These are phyloP conservation scores for Fraxinus velutina DNA, from an alignment of 305 asterid species.

Conservation along the genomic window DNA sequence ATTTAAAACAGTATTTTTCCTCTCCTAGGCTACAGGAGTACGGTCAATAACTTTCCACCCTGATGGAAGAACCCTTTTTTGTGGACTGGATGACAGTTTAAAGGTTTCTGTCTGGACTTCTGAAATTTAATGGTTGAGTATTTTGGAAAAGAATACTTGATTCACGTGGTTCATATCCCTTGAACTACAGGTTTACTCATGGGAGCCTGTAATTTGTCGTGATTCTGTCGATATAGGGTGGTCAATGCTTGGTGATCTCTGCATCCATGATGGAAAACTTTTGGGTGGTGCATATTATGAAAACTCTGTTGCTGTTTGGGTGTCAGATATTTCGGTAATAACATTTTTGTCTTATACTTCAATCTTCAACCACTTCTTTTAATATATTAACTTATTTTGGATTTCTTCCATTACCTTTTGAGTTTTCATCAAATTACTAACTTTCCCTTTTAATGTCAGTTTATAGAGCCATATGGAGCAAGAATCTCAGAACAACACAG, in stretches of 20 bases:
- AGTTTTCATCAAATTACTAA: constrained; percentile 10
- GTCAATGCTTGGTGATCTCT: constrained; percentile 88
- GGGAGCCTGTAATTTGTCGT: constrained; percentile 94
- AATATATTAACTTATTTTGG: constrained; percentile 3
- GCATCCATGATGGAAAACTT: constrained; percentile 85
- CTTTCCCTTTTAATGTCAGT: constrained; percentile 43
- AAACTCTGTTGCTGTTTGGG: constrained; percentile 92
- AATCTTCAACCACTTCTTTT: constrained; percentile 15
- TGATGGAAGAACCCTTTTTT: constrained; percentile 84
- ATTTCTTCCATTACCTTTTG: neutral
- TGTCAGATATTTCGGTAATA: constrained; percentile 80
- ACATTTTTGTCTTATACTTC: constrained; percentile 23
- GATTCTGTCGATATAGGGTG: constrained; percentile 97
- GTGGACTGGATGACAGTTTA: constrained; percentile 88
- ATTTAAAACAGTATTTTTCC: constrained; percentile 24
- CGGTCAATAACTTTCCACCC: constrained; percentile 85
- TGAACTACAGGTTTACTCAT: constrained; percentile 75
- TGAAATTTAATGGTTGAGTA: constrained; percentile 15
- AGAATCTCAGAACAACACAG: constrained; percentile 39
- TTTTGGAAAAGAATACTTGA: constrained; percentile 12
- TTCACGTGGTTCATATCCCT: constrained; percentile 24
- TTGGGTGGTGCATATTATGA: constrained; percentile 90
- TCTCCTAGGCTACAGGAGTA: constrained; percentile 75
- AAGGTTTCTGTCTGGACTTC: constrained; percentile 50
- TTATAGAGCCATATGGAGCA: constrained; percentile 62